Conservation (phyloP, 1,284 basidiomycete species). For the Heterobasidion occidentale region DNA sequence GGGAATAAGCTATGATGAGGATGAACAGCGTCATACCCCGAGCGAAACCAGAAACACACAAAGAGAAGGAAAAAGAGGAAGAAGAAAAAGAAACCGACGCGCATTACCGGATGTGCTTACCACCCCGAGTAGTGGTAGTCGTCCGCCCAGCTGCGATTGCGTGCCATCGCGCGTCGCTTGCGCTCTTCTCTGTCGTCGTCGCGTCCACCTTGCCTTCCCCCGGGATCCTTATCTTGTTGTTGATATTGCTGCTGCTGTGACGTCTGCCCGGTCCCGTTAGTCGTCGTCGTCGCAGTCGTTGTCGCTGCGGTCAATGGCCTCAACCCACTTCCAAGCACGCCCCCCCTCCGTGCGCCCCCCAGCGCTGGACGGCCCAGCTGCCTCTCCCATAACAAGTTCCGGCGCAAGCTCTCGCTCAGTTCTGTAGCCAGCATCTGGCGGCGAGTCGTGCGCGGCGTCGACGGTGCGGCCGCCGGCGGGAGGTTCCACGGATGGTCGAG, state of each 20-base stretch:
- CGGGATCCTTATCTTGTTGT: conserved; percentile 5
- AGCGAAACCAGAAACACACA: neutral
- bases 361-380: conserved; percentile 52
- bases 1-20: neutral
- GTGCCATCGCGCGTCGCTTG: conserved; percentile 36
- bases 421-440: conserved; percentile 81
- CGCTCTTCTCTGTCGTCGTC: conserved; percentile 14
- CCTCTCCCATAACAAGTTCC: conserved; percentile 83
- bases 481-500: conserved; percentile 69
- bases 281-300: conserved; percentile 10
- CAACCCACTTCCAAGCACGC: conserved; percentile 25
- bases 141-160: conserved; percentile 64
- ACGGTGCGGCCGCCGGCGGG: conserved; percentile 59
- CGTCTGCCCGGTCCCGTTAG: conserved; percentile 18
- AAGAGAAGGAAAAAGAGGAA: neutral
- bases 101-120: conserved; percentile 24
- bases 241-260: conserved; percentile 21
- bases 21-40: neutral
- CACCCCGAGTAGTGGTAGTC: conserved; percentile 62
- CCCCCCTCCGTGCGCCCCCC: conserved; percentile 23
- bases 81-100: too few relatives aligned
- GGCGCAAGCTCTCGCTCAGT: conserved; percentile 76
- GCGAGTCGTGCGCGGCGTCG: conserved; percentile 80
- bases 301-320: conserved; percentile 31
- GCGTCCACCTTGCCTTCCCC: conserved; percentile 3